Evolutionary conservation across 2,329 filamentous ascomycete genomes (phyloP).

Genomic region (Exserohilum turcica): DNA sequence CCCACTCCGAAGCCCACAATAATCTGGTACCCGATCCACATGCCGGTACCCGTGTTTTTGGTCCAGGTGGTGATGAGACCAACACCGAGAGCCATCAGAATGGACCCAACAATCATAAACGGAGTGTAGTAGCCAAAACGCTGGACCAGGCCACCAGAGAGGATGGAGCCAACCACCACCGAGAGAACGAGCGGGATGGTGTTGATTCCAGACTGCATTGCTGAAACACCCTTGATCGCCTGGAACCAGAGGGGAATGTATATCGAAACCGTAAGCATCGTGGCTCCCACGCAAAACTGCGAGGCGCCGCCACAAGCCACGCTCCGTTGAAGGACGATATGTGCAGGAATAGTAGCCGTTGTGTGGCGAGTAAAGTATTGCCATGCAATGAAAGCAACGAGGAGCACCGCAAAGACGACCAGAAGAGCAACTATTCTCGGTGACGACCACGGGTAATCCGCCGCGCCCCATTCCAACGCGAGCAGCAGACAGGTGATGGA

Average conservation of each 20-base stretch:
- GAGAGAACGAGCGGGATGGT: slow-evolving; percentile 54
- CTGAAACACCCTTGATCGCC: slow-evolving; percentile 52
- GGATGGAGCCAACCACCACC: slow-evolving; percentile 50
- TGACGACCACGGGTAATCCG: slow-evolving; percentile 50
- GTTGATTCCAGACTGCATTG: slow-evolving; percentile 53
- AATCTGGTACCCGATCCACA: slow-evolving; percentile 43
- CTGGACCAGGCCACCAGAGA: slow-evolving; percentile 48
- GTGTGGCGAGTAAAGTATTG: slow-evolving; percentile 48
- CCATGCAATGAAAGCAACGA: slow-evolving; percentile 47
- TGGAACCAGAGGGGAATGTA: slow-evolving; percentile 55
- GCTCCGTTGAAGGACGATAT: slow-evolving; percentile 50
- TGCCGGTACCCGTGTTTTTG: slow-evolving; percentile 33
- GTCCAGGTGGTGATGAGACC: slow-evolving; percentile 52
- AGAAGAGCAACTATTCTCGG: slow-evolving; percentile 51
- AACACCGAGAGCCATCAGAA: slow-evolving; percentile 52
- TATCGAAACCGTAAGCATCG: slow-evolving; percentile 46
- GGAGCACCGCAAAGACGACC: slow-evolving; percentile 48
- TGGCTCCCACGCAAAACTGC: slow-evolving; percentile 49
- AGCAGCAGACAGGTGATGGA: slow-evolving; percentile 54
- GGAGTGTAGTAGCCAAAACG: slow-evolving; percentile 55
- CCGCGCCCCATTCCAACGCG: slow-evolving; percentile 56
- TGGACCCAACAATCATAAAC: slow-evolving; percentile 51
- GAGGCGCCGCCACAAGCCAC: slow-evolving; percentile 49
- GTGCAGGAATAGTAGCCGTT: slow-evolving; percentile 51
- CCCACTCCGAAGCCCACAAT: slow-evolving; percentile 48